Evolutionary conservation across 202 grass and related monocot genomes (phyloP).

Genomic region (Eragrostis tef): DNA sequence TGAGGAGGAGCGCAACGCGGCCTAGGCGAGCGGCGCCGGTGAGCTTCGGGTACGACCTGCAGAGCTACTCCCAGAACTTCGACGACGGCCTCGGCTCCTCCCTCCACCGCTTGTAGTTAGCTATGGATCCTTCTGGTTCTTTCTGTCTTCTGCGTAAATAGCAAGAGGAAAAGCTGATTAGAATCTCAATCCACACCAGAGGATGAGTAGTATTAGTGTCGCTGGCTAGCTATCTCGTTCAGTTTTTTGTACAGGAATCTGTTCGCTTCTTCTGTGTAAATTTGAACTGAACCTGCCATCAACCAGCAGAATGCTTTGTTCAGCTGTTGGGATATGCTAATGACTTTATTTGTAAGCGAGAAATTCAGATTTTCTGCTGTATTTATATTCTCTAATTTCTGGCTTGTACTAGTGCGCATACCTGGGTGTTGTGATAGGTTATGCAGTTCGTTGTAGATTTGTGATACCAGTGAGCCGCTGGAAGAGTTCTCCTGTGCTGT

Average conservation of each 20-base stretch:
- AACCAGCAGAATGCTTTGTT: neutral
- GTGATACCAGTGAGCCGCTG: too few relatives aligned
- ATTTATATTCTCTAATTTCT: too few relatives aligned
- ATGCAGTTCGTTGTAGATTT: too few relatives aligned
- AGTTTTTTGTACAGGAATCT: neutral
- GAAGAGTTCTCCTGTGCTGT: too few relatives aligned
- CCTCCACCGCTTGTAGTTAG: neutral
- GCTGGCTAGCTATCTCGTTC: neutral
- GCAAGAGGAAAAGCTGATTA: too few relatives aligned
- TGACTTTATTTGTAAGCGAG: neutral
- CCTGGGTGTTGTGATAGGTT: too few relatives aligned
- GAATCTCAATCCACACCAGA: too few relatives aligned
- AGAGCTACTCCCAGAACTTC: slow-evolving; percentile 73
- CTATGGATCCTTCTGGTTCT: neutral
- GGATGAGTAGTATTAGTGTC: neutral
- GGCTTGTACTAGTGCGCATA: too few relatives aligned
- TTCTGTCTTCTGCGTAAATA: too few relatives aligned
- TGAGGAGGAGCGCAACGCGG: slow-evolving; percentile 13
- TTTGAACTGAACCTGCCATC: neutral
- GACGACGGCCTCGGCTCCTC: slow-evolving; percentile 43
- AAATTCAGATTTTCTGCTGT: too few relatives aligned
- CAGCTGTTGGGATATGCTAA: neutral
- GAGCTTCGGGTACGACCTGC: slow-evolving; percentile 58
- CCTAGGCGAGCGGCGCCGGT: neutral
- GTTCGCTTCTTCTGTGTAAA: neutral